Base-by-base conservation (phyloP, 805 yeast genomes). In the Teunomyces aglyptinius region DNA sequence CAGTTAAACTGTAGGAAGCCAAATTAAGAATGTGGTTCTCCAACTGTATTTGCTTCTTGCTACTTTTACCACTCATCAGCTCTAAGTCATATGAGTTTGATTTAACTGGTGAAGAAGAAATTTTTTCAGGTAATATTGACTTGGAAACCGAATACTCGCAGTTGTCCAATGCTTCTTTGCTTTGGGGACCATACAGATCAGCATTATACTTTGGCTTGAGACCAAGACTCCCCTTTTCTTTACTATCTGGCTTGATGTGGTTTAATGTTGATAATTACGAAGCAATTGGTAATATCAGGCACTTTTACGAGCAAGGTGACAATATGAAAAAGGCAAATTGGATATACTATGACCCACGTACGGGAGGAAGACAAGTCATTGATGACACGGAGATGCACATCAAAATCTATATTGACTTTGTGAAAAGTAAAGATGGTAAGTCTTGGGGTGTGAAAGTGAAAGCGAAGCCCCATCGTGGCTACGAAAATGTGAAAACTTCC, bases 101-200 rank as follows among this genome's bases (percentile, higher is more conserved):
- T 46, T 27, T 64, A 6, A 38, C 48, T 41, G 57, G 39, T 6
- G 51, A 48, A 15, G 20, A 32, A 3, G 29, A n/a, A 15, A 39
- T 12, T 7, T 13, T 26, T 8, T 33, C 38, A 10, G 33, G 16
- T 15, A 34, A 34, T 20, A 33, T 38, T 29, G 15, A n/a, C 26
- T 27, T 49, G 13, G 33, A 38, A 10, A 36, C 22, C 10, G 44
- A 45, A 18, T 58, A 56, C 43, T 41, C 49, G 26, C 46, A 49
- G 11, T 39, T 54, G 28, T 51, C 65, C 16, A 45, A 50, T 28
- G 63, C 52, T 31, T 59, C 64, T 4, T 61, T 71, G 27, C 51
- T 71, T 19, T 92, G 99, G 99, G 98, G 96, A 1, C 96, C 98
- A 0, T 92, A 90, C 65, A 71, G 97, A 52, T 83, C 97, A 6